Percentiles rank a stretch among this genome's conserved stretches.
These are phyloP conservation scores for Mycena alexandri DNA, from an alignment of 768 basidiomycete genomes.

Conservation along the genomic window DNA sequence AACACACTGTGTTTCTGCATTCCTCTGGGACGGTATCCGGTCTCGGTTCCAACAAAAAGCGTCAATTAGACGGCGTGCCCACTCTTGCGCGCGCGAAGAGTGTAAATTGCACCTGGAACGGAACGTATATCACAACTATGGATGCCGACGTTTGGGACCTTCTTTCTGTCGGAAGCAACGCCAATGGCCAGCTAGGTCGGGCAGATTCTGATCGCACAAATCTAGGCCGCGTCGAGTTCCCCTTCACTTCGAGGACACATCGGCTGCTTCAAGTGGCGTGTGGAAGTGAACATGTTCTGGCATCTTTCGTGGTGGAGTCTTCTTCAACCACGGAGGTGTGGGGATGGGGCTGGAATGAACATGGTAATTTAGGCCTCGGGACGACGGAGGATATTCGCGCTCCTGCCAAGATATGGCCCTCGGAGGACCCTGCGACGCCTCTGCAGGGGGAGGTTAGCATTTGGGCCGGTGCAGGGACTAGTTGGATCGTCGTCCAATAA, in stretches of 20 bases:
- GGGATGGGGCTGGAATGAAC: conserved; percentile 99
- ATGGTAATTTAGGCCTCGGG: conserved; percentile 89
- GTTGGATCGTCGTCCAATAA: conserved; percentile 29
- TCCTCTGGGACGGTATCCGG: conserved; percentile 63
- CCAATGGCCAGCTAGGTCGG: conserved; percentile 78
- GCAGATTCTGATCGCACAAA: not conserved
- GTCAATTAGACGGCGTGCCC: conserved; percentile 65
- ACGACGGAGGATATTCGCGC: conserved; percentile 63
- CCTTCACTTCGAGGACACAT: conserved; percentile 34
- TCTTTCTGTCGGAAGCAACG: conserved; percentile 66
- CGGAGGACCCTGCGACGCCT: conserved; percentile 17
- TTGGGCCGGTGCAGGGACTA: conserved; percentile 42
- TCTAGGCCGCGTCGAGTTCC: conserved; percentile 40
- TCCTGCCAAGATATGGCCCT: conserved; percentile 70
- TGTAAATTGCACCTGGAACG: conserved; percentile 84
- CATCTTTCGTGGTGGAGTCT: conserved; percentile 41
- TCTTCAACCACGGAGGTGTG: conserved; percentile 61
- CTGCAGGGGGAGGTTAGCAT: conserved; percentile 22
- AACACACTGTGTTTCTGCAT: conserved; percentile 67
- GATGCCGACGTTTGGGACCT: conserved; percentile 39
- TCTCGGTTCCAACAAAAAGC: conserved; percentile 81
- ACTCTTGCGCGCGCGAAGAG: conserved; percentile 42
- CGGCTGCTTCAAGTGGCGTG: conserved; percentile 63
- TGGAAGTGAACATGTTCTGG: conserved; percentile 90
- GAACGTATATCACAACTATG: conserved; percentile 66